These are phyloP conservation scores for Gleditsia sinensis DNA, from an alignment of 306 rosid species.

Conservation along the genomic window DNA sequence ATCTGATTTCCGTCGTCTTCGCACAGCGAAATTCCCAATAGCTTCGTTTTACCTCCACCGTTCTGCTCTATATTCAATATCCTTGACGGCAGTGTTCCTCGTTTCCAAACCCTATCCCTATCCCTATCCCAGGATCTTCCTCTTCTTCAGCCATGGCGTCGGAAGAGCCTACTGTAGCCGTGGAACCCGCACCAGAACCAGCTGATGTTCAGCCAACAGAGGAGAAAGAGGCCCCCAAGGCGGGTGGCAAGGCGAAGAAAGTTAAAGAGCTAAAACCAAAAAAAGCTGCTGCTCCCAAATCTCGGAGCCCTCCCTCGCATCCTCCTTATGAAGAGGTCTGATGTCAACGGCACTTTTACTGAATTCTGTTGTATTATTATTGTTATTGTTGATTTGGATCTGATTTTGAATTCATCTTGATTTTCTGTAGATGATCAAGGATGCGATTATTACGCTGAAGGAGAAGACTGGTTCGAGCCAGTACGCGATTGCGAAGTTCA, in stretches of 20 bases:
- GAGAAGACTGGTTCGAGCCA: slow-evolving; percentile 79
- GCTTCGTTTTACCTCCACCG: not conserved
- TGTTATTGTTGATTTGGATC: slow-evolving; percentile 17
- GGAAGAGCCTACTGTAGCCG: slow-evolving; percentile 51
- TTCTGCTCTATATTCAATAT: not conserved
- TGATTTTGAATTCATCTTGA: slow-evolving; percentile 1
- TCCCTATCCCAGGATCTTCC: not conserved
- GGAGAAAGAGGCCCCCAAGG: slow-evolving; percentile 40
- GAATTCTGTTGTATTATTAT: not conserved
- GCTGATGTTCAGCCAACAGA: slow-evolving; percentile 34
- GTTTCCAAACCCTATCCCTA: not conserved
- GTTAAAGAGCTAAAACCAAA: slow-evolving; percentile 50
- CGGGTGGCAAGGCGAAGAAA: slow-evolving; percentile 46
- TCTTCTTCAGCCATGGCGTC: slow-evolving; percentile 47
- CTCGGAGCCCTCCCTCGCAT: slow-evolving; percentile 51
- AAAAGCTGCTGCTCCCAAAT: slow-evolving; percentile 48
- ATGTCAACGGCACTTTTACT: not conserved
- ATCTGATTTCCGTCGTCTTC: slow-evolving; percentile 43
- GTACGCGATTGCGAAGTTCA: slow-evolving; percentile 62
- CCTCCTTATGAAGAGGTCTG: slow-evolving; percentile 75
- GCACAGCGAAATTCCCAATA: slow-evolving; percentile 53
- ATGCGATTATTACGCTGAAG: slow-evolving; percentile 60
- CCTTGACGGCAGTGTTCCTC: slow-evolving; percentile 22
- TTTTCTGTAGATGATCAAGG: slow-evolving; percentile 62
- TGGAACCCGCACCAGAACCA: slow-evolving; percentile 43